A percentile compares a stretch with the other conserved stretches of the same genome.
Conservation (phyloP, 495 filamentous ascomycete genomes). For the Bathelium albidoporum region DNA sequence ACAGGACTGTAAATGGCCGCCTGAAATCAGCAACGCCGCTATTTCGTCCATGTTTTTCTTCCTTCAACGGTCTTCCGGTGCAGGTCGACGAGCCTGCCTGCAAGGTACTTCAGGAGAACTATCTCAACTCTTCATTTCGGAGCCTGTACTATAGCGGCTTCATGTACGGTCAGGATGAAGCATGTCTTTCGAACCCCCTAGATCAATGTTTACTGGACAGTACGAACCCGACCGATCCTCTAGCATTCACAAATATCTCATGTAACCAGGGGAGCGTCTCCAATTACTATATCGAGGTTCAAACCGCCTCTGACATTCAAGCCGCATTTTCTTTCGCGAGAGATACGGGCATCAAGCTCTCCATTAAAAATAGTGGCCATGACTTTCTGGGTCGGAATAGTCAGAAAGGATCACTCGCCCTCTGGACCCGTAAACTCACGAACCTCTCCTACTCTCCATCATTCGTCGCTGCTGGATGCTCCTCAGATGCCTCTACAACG, state of each 20-base stretch:
- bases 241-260: constrained; percentile 2
- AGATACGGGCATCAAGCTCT: constrained; percentile 5
- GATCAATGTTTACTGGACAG: constrained; percentile 9
- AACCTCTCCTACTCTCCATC: not conserved
- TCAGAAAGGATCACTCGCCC: not conserved
- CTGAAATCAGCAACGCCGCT: not conserved
- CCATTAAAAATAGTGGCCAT: constrained; percentile 12
- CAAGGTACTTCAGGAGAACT: constrained; percentile 1
- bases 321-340: constrained; percentile 7
- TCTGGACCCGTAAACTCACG: constrained; percentile 8
- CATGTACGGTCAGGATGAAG: constrained; percentile 1
- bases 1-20: constrained; percentile 7
- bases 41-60: constrained; percentile 3
- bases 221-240: constrained; percentile 2
- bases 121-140: not conserved
- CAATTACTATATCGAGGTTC: constrained; percentile 10
- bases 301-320: constrained; percentile 4
- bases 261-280: constrained; percentile 7
- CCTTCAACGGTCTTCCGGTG: not conserved
- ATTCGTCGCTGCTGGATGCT: not conserved
- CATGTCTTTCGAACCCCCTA: not conserved
- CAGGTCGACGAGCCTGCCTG: not conserved
- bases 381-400: constrained; percentile 8
- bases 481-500: not conserved
- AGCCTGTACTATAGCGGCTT: constrained; percentile 7